Percentiles rank a stretch among this genome's conserved stretches.
phyloP scores from a whole-genome alignment of 768 basidiomycete genomes.

The Boletus bicolor region DNA sequence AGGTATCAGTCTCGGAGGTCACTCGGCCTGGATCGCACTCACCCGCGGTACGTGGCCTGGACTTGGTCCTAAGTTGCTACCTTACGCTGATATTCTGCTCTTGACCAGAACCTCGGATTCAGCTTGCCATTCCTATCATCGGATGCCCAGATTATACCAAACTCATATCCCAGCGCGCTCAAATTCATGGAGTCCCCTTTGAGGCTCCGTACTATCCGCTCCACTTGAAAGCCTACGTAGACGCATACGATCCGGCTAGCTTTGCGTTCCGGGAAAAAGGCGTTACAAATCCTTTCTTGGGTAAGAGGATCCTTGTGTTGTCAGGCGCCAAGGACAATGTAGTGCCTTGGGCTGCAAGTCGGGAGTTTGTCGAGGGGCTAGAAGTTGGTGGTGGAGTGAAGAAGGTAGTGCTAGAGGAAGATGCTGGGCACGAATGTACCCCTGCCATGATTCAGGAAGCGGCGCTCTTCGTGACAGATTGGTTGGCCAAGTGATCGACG shows the following conservation, averaged over 20 bases:
- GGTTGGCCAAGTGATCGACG: slow-evolving; percentile 20
- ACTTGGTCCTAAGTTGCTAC: background rate
- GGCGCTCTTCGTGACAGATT: slow-evolving; percentile 28
- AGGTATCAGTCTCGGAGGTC: slow-evolving; percentile 82
- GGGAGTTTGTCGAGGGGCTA: slow-evolving; percentile 53
- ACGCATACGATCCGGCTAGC: slow-evolving; percentile 42
- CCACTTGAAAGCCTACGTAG: slow-evolving; percentile 48
- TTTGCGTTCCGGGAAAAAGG: slow-evolving; percentile 40
- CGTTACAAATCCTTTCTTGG: slow-evolving; percentile 54
- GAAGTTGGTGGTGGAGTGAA: slow-evolving; percentile 58
- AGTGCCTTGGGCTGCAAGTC: slow-evolving; percentile 62
- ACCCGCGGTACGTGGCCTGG: slow-evolving; percentile 35
- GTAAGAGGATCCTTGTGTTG: slow-evolving; percentile 72
- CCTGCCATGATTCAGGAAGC: slow-evolving; percentile 54
- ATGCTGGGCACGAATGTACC: slow-evolving; percentile 62
- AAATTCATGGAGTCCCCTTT: slow-evolving; percentile 39
- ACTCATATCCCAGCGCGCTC: slow-evolving; percentile 58
- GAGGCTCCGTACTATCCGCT: slow-evolving; percentile 57
- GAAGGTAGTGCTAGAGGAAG: slow-evolving; percentile 50
- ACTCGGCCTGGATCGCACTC: slow-evolving; percentile 75
- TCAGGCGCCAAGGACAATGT: slow-evolving; percentile 62
- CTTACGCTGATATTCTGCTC: background rate
- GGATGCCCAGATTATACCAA: slow-evolving; percentile 69
- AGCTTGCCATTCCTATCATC: slow-evolving; percentile 50
- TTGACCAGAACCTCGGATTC: slow-evolving; percentile 43